Evolutionary conservation across 805 yeast species (phyloP).

Genomic region (Priceomyces castillae): DNA sequence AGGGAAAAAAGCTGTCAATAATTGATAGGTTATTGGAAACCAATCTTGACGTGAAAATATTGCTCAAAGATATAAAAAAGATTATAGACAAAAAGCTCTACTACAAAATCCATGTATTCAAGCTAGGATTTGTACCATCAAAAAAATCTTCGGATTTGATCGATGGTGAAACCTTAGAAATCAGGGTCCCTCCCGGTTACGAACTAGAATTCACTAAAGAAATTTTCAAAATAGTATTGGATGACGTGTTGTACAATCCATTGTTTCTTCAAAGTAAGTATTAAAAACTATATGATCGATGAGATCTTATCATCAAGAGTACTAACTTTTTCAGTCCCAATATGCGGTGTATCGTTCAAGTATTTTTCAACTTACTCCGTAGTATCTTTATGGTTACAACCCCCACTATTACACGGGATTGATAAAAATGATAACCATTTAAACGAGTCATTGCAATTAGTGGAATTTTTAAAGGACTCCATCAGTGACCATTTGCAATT

Average conservation of each 20-base stretch:
- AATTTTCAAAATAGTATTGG: constrained; percentile 9
- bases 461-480: constrained; percentile 7
- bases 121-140: constrained; percentile 12
- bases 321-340: constrained; percentile 12
- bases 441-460: constrained; percentile 4
- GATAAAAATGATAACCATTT: constrained; percentile 2
- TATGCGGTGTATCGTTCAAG: constrained; percentile 15
- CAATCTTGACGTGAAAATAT: constrained; percentile 10
- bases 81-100: constrained; percentile 1
- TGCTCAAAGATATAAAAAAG: constrained; percentile 5
- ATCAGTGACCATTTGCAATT: constrained; percentile 7
- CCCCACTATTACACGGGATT: constrained; percentile 1
- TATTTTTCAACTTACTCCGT: constrained; percentile 10
- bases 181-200: constrained; percentile 12
- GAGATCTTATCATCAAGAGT: background rate
- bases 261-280: constrained; percentile 10
- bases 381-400: constrained; percentile 17
- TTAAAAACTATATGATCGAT: background rate
- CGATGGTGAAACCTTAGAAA: constrained; percentile 16
- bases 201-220: constrained; percentile 11
- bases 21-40: constrained; percentile 14
- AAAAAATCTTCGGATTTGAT: constrained; percentile 12
- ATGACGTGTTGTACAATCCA: constrained; percentile 12
- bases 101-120: constrained; percentile 14
- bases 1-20: constrained; percentile 1